Evolutionary conservation across 805 yeast species (phyloP).

Genomic region (Wickerhamiella parazyma): DNA sequence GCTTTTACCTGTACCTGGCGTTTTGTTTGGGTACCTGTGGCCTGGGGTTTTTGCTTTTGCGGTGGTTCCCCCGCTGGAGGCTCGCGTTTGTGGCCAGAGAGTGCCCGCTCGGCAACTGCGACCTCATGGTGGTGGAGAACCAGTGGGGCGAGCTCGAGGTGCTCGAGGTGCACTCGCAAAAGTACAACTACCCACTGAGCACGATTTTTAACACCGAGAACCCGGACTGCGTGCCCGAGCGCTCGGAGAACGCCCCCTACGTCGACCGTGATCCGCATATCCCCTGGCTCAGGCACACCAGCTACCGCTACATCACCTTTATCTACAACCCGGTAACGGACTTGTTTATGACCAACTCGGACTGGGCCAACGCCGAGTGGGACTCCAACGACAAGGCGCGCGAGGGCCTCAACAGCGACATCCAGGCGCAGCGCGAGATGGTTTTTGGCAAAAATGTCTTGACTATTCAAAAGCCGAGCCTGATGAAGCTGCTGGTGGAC

Average conservation of each 20-base stretch:
- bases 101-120: conserved; percentile 65
- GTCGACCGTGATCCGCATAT: conserved; percentile 46
- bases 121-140: conserved; percentile 88
- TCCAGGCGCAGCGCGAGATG: conserved; percentile 49
- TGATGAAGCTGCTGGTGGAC: conserved; percentile 52
- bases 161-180: conserved; percentile 38
- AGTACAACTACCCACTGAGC: conserved; percentile 62
- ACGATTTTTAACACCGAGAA: conserved; percentile 36
- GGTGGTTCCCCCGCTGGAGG: conserved; percentile 79
- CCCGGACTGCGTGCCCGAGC: conserved; percentile 10
- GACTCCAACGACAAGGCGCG: conserved; percentile 34
- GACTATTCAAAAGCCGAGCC: conserved; percentile 60
- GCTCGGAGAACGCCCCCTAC: conserved; percentile 11
- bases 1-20: conserved; percentile 36
- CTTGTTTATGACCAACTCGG: conserved; percentile 64
- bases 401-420: conserved; percentile 58
- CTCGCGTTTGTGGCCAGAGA: conserved; percentile 29
- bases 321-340: conserved; percentile 81
- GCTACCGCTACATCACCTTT: conserved; percentile 71
- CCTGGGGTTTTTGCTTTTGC: conserved; percentile 49
- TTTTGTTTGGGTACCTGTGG: conserved; percentile 55
- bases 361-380: conserved; percentile 85
- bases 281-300: conserved; percentile 56
- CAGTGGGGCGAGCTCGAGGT: conserved; percentile 77
- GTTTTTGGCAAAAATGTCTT: conserved; percentile 73